These are phyloP conservation scores for Trichoderma sp. DNA, from an alignment of 2,329 filamentous ascomycete genomes.

Conservation along the genomic window DNA sequence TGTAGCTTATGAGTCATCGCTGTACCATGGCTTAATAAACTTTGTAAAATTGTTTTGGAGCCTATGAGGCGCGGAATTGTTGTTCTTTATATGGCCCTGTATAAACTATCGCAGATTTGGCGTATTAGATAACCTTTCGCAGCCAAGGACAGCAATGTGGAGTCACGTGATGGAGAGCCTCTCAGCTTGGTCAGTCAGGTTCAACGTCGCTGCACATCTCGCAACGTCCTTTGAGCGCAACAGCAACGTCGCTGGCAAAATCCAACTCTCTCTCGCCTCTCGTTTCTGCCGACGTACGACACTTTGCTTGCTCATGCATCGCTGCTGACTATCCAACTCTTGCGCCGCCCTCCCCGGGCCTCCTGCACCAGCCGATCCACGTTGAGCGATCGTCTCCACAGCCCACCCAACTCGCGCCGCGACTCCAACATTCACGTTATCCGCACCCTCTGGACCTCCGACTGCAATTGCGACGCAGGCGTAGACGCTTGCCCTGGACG, in stretches of 20 bases:
- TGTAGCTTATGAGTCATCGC: background rate
- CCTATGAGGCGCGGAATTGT: background rate
- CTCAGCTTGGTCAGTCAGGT: slow-evolving; percentile 15
- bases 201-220: slow-evolving; percentile 21
- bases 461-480: slow-evolving; percentile 24
- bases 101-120: background rate
- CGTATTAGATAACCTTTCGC: background rate
- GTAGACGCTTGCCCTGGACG: slow-evolving; percentile 33
- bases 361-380: slow-evolving; percentile 21
- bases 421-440: slow-evolving; percentile 31
- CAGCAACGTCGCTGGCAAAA: slow-evolving; percentile 15
- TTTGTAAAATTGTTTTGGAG: background rate
- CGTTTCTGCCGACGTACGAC: slow-evolving; percentile 1
- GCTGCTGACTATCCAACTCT: slow-evolving; percentile 1
- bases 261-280: slow-evolving; percentile 1
- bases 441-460: background rate
- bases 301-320: slow-evolving; percentile 20
- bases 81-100: background rate
- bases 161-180: slow-evolving; percentile 18
- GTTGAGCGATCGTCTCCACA: slow-evolving; percentile 30
- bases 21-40: background rate
- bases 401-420: slow-evolving; percentile 32
- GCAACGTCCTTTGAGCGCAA: slow-evolving; percentile 13
- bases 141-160: background rate
- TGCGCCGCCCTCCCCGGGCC: slow-evolving; percentile 28